Evolutionary conservation across 768 basidiomycete genomes (phyloP), one percentile per base, ranked within the genome.

Genomic region (Tricholoma bakamatsutake): DNA sequence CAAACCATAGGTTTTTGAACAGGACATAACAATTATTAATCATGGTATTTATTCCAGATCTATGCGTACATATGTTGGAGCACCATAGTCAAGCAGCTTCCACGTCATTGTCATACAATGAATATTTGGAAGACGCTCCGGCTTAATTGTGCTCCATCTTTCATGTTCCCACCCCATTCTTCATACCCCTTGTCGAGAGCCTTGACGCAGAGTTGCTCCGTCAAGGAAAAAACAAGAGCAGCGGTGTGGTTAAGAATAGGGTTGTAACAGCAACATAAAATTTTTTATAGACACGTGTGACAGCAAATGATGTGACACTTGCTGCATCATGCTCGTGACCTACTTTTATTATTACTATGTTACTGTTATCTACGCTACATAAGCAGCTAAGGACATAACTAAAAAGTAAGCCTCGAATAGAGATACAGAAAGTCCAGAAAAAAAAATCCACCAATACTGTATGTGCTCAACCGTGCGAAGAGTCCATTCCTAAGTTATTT

Each of bases 61-160:
- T 21, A 43, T 45, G 12, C 13, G 27, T 30, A 48, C 6, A 5
- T 45, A 17, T 28, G 83, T 88, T 62, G 67, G 84, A 80, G 76
- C 79, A 63, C 62, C 86, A 86, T 84, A 88, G 86, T 88, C 86
- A 84, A 88, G 84, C 83, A 75, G 71, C 72, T 76, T 72, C 76
- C 75, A 74, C 74, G 70, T 71, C 75, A 71, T 69, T 69, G 67
- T 66, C 60, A 52, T 64, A 66, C 66, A 73, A 69, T 66, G 67
- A 66, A 59, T 60, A 69, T 66, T 54, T 78, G 67, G 76, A 71
- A 76, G 73, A 72, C 68, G 81, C 84, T 87, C 85, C 86, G 86
- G 86, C 86, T 88, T 88, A 88, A 86, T 85, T 86, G 85, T 73
- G 76, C 79, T 76, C 84, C 45, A 50, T 62, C 15, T 39, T 57